Conservation (phyloP, 768 basidiomycete species). For the Suillus decipiens region DNA sequence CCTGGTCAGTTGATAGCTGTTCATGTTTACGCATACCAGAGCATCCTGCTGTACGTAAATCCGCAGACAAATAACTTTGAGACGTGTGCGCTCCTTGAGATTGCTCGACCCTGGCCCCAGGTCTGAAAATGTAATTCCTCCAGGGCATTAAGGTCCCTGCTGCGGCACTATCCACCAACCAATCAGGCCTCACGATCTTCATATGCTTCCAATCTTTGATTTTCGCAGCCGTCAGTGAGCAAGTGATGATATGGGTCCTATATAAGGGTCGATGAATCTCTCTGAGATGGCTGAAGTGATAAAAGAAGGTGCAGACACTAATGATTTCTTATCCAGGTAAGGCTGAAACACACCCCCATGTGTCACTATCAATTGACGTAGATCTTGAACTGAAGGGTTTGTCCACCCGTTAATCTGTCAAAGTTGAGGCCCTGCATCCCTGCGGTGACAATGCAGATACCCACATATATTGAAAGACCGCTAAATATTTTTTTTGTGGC, state of each 20-base stretch:
- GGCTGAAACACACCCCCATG: slow-evolving; percentile 85
- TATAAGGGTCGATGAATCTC: slow-evolving; percentile 4
- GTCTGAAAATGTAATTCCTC: slow-evolving; percentile 67
- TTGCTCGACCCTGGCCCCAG: slow-evolving; percentile 46
- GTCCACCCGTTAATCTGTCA: slow-evolving; percentile 89
- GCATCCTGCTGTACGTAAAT: background rate
- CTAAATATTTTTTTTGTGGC: slow-evolving; percentile 59
- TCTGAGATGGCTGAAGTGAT: background rate
- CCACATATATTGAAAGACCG: slow-evolving; percentile 80
- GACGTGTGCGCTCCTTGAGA: slow-evolving; percentile 45
- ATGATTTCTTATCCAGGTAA: slow-evolving; percentile 77
- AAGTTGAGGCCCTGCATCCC: background rate
- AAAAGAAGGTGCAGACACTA: slow-evolving; percentile 57
- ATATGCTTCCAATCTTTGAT: slow-evolving; percentile 84
- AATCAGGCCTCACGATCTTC: slow-evolving; percentile 88
- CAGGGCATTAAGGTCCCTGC: slow-evolving; percentile 74
- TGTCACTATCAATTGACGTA: slow-evolving; percentile 75
- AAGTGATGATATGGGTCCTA: slow-evolving; percentile 91
- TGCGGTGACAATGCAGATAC: slow-evolving; percentile 27
- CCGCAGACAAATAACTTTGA: slow-evolving; percentile 12
- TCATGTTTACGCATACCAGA: background rate
- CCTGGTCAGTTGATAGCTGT: background rate
- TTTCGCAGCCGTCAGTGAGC: slow-evolving; percentile 88
- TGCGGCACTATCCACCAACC: slow-evolving; percentile 83
- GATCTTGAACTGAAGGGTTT: slow-evolving; percentile 80